phyloP scores from a whole-genome alignment of 345 rosid genomes.

The Eucalyptus brandiana region DNA sequence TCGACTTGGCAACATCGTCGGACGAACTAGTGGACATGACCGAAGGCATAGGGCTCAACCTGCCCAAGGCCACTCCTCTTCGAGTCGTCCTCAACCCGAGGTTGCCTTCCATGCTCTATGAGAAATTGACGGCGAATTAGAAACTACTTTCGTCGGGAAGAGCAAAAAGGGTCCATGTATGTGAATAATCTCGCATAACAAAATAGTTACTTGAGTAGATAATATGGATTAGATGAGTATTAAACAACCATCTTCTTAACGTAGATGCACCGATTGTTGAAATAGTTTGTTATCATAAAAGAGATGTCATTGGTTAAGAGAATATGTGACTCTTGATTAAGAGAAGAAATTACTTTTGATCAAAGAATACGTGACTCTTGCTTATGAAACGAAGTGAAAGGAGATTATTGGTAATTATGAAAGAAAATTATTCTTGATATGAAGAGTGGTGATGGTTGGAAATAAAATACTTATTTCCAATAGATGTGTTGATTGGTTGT shows the following conservation, averaged over 20 bases:
- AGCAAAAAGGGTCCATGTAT: neutral
- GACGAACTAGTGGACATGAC: neutral
- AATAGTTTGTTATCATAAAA: too few species aligned
- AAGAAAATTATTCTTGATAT: too few species aligned
- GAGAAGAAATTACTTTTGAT: too few species aligned
- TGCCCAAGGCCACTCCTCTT: neutral
- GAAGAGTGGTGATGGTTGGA: too few species aligned
- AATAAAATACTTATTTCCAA: too few species aligned
- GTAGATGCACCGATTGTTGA: neutral
- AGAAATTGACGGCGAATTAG: neutral
- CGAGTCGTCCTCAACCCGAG: neutral
- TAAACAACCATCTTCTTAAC: neutral
- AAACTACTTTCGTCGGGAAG: neutral
- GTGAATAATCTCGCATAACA: neutral
- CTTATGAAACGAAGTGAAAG: too few species aligned
- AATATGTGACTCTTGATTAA: too few species aligned
- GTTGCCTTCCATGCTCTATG: neutral
- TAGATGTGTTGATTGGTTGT: too few species aligned
- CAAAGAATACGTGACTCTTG: too few species aligned
- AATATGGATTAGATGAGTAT: neutral
- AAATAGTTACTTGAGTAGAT: neutral
- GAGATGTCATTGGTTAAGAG: too few species aligned
- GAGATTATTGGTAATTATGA: too few species aligned
- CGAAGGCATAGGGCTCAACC: neutral
- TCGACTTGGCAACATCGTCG: neutral